Base-by-base conservation (phyloP, 345 rosid genomes). In the Cardamine occulta region DNA sequence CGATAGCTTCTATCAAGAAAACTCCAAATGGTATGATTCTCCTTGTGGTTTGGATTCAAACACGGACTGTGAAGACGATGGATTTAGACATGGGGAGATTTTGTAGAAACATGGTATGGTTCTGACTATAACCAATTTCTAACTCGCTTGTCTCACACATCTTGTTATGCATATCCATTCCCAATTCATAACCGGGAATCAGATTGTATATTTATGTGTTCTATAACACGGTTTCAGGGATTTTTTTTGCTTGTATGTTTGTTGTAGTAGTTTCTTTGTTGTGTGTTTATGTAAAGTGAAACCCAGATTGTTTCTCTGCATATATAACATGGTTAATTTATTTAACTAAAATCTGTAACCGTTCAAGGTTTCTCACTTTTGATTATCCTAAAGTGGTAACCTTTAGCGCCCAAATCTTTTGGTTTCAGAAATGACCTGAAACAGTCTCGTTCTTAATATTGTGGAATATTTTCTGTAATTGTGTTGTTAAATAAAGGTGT, bases 1-100 rank as follows among this genome's bases (percentile, higher is more conserved):
- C 15, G 97, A 95, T 78, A 88, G 98, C 87, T 95, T 95, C 85
- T 95, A 92, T 80, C 99, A 88, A 65, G 99, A 95, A 39, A 90
- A 88, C 82, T 71, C 92, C 23, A 95, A 95, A 66, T 95, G 98
- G 98, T 92, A 87, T 71, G 99, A 95, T 80, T 90, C 96, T 82
- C 99, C 99, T 77, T 90, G 98, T 74, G 97, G 87, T 52, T 81
- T 94, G 82, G 98, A 91, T 84, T 78, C 93, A 45, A 78, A 87
- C 80, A 83, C 91, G 15, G 97, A 94, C 72, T 88, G 93, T 61
- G 97, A 87, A 77, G 97, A 92, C 75, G 83, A 79, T 84, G 97
- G 86, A 79, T 92, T 89, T 86, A 81, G 90, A 82, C 93, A 88
- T 37, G 93, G 88, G 63, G 93, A 88, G 86, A 89, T 88, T 83